Percentiles rank a stretch among this genome's conserved stretches.
Conservation (phyloP, 768 basidiomycete species). For the Sarcomyxa edulis region DNA sequence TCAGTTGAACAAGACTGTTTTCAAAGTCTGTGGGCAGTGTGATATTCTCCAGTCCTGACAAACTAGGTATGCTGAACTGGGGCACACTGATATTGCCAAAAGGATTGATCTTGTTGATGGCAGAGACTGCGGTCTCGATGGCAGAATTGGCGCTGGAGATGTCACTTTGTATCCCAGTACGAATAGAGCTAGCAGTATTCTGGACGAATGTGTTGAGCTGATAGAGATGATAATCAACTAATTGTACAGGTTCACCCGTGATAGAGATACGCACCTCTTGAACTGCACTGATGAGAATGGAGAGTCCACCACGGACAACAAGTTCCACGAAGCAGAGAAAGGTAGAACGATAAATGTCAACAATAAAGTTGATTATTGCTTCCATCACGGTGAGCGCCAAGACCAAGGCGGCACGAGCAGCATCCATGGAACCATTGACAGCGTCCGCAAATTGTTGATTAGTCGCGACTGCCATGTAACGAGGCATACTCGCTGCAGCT, state of each 20-base stretch:
- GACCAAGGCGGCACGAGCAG: constrained; percentile 67
- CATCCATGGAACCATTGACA: constrained; percentile 75
- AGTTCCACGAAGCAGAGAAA: constrained; percentile 93
- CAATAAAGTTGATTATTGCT: constrained; percentile 83
- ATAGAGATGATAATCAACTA: constrained; percentile 9
- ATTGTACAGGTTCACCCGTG: background rate
- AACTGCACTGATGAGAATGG: constrained; percentile 76
- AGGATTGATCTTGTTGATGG: constrained; percentile 73
- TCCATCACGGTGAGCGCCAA: constrained; percentile 82
- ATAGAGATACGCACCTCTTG: constrained; percentile 55
- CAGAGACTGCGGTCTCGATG: constrained; percentile 57
- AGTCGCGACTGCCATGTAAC: constrained; percentile 81
- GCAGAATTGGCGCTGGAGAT: constrained; percentile 63
- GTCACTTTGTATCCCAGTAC: constrained; percentile 70
- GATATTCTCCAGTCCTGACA: constrained; percentile 71
- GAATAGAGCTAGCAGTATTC: constrained; percentile 50
- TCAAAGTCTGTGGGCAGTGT: constrained; percentile 76
- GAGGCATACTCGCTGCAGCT: constrained; percentile 78
- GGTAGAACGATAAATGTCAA: constrained; percentile 89
- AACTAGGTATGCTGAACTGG: constrained; percentile 68
- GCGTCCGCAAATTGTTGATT: constrained; percentile 76
- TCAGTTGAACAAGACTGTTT: constrained; percentile 68
- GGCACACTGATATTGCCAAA: constrained; percentile 66
- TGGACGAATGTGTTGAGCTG: constrained; percentile 73
- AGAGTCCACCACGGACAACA: constrained; percentile 74